A percentile compares a stretch with the other conserved stretches of the same genome.
These are phyloP conservation scores for Juglanconis sp. DNA, from an alignment of 2,329 filamentous ascomycete species.

Conservation along the genomic window DNA sequence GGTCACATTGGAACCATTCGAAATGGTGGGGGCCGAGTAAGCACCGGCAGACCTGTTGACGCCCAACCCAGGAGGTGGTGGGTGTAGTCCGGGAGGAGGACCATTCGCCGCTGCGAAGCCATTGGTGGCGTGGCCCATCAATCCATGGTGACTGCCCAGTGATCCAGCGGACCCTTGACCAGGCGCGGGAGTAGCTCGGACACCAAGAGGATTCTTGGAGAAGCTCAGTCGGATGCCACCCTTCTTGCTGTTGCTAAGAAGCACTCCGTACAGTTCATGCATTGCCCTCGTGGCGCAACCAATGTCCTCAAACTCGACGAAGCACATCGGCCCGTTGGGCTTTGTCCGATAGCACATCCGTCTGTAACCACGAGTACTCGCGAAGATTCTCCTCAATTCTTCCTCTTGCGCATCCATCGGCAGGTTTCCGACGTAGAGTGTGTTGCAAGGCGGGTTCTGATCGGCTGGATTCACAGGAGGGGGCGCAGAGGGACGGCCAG, in stretches of 20 bases:
- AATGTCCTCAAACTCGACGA: constrained; percentile 95
- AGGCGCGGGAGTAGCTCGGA: constrained; percentile 71
- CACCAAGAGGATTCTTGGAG: constrained; percentile 93
- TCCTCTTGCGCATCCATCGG: constrained; percentile 91
- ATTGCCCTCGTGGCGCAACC: constrained; percentile 89
- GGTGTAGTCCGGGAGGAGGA: constrained; percentile 76
- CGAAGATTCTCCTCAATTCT: constrained; percentile 90
- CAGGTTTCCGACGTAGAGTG: constrained; percentile 94
- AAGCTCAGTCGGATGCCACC: constrained; percentile 94
- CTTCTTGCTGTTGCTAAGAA: constrained; percentile 86
- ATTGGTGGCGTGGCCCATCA: constrained; percentile 50
- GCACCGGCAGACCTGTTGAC: constrained; percentile 22
- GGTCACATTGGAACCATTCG: background rate
- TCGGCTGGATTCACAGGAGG: constrained; percentile 92
- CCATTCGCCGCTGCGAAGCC: constrained; percentile 68
- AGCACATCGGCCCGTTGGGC: constrained; percentile 95
- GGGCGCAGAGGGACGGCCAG: constrained; percentile 4
- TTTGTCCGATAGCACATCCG: constrained; percentile 93
- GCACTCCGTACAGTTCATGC: constrained; percentile 82
- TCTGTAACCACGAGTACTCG: constrained; percentile 91
- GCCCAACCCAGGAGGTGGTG: constrained; percentile 65
- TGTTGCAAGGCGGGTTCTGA: constrained; percentile 96
- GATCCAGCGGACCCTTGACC: constrained; percentile 35
- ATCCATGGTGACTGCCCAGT: constrained; percentile 57
- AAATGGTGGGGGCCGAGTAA: background rate